Evolutionary conservation across 306 rosid species (phyloP).

Genomic region (Myrica gale): DNA sequence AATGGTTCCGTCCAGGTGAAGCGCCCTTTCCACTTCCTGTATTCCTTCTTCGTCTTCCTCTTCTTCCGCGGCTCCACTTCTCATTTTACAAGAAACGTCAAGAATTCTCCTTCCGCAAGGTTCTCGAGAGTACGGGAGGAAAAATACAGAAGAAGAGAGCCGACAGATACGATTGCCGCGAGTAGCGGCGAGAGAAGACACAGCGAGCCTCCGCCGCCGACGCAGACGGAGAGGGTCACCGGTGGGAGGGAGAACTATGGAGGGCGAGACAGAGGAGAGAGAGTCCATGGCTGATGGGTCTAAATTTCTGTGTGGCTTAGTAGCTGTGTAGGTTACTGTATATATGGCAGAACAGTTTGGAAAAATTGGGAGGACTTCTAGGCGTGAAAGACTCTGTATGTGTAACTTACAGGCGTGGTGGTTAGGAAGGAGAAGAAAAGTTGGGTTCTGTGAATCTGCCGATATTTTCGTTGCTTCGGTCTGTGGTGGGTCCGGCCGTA

Average conservation of each 20-base stretch:
- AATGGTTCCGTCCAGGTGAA: slow-evolving; percentile 73
- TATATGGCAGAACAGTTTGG: slow-evolving; percentile 16
- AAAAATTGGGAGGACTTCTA: slow-evolving; percentile 2
- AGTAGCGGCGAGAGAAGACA: slow-evolving; percentile 24
- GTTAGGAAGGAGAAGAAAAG: slow-evolving; percentile 26
- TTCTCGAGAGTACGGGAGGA: slow-evolving; percentile 14
- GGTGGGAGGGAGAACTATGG: slow-evolving; percentile 64
- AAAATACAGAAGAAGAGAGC: slow-evolving; percentile 19
- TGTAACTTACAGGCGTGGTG: neutral
- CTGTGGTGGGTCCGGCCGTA: slow-evolving; percentile 15
- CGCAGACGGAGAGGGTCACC: slow-evolving; percentile 39
- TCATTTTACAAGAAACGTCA: slow-evolving; percentile 34
- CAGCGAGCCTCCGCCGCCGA: slow-evolving; percentile 29
- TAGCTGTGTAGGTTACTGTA: neutral
- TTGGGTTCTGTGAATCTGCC: slow-evolving; percentile 10
- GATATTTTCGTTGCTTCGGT: slow-evolving; percentile 4
- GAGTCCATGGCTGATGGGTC: slow-evolving; percentile 61
- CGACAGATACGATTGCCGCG: slow-evolving; percentile 22
- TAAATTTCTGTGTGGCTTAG: neutral
- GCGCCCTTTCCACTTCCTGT: slow-evolving; percentile 72
- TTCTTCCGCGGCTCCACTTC: slow-evolving; percentile 21
- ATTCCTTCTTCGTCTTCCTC: slow-evolving; percentile 27
- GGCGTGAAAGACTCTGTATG: slow-evolving; percentile 28
- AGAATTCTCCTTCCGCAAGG: slow-evolving; percentile 21
- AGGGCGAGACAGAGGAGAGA: slow-evolving; percentile 68